Evolutionary conservation across 805 yeast genomes (phyloP).

Genomic region (Pichia membranifaciens): DNA sequence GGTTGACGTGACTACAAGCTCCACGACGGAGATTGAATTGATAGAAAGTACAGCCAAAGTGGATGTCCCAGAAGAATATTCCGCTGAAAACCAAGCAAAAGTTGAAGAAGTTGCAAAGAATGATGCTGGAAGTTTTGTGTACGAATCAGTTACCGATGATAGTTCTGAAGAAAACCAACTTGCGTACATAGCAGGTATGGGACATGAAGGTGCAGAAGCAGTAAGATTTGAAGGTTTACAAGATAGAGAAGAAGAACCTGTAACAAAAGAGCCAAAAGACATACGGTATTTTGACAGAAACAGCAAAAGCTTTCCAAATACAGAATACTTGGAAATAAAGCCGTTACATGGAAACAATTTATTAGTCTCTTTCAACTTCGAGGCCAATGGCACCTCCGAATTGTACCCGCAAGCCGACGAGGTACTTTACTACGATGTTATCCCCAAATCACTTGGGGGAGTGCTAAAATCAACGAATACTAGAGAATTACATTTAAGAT

Average conservation of each 20-base stretch:
- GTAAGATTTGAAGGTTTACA: too few relatives aligned
- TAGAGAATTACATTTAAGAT: constrained; percentile 74
- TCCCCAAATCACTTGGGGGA: constrained; percentile 80
- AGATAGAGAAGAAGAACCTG: neutral
- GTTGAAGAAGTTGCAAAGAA: too few relatives aligned
- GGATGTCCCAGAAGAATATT: too few relatives aligned
- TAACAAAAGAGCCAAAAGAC: neutral
- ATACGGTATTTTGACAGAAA: constrained; percentile 2
- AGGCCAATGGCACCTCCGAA: constrained; percentile 45
- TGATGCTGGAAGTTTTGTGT: too few relatives aligned
- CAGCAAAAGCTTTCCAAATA: constrained; percentile 37
- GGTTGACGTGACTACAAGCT: too few relatives aligned
- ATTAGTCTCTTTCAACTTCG: constrained; percentile 66
- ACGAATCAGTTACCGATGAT: neutral
- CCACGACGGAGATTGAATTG: too few relatives aligned
- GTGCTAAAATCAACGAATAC: constrained; percentile 60
- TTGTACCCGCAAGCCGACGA: constrained; percentile 20
- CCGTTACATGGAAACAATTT: constrained; percentile 73
- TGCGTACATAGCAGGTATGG: neutral
- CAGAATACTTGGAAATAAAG: constrained; percentile 54
- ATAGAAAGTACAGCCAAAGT: too few relatives aligned
- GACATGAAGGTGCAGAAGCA: neutral
- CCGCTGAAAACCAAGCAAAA: too few relatives aligned
- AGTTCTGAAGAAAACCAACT: too few relatives aligned
- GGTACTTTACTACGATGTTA: constrained; percentile 50